phyloP scores from a whole-genome alignment of 2,329 filamentous ascomycete species.

The Davidsoniella virescens region DNA sequence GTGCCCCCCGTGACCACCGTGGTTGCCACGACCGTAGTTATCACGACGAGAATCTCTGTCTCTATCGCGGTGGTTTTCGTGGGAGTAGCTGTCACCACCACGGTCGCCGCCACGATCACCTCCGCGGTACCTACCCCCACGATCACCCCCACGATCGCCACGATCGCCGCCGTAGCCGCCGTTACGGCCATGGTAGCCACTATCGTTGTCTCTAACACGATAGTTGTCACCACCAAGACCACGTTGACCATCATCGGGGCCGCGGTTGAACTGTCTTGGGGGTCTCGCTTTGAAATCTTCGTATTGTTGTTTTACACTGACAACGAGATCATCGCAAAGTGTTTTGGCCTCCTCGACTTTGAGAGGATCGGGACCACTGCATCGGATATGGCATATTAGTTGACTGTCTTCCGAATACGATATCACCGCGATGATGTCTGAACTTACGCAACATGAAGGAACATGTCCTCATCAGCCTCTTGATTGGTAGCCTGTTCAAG shows the following conservation, averaged over 20 bases:
- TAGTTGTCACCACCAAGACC: slow-evolving; percentile 21
- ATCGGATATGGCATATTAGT: no score
- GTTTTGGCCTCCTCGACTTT: slow-evolving; percentile 79
- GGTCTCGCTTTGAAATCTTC: slow-evolving; percentile 78
- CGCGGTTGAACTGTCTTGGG: slow-evolving; percentile 45
- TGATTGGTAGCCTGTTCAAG: slow-evolving; percentile 74
- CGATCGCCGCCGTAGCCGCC: slow-evolving; percentile 16
- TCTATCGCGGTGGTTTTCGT: slow-evolving; percentile 17
- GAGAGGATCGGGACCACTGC: slow-evolving; percentile 66
- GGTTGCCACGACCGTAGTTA: slow-evolving; percentile 18
- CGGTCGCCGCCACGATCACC: slow-evolving; percentile 16
- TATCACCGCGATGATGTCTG: no score
- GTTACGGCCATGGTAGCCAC: slow-evolving; percentile 13
- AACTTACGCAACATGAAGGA: slow-evolving; percentile 79
- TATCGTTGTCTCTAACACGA: slow-evolving; percentile 16
- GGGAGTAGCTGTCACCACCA: slow-evolving; percentile 17
- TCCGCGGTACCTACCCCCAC: slow-evolving; percentile 18
- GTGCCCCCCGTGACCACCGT: slow-evolving; percentile 19
- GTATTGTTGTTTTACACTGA: slow-evolving; percentile 77
- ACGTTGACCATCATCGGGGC: slow-evolving; percentile 24
- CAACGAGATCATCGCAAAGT: slow-evolving; percentile 74
- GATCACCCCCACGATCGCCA: slow-evolving; percentile 15
- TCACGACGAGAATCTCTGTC: slow-evolving; percentile 15
- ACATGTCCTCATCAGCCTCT: slow-evolving; percentile 95
- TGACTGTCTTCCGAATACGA: no score